Evolutionary conservation across 495 filamentous ascomycete species (phyloP).

Genomic region (Penicillium argentinense): DNA sequence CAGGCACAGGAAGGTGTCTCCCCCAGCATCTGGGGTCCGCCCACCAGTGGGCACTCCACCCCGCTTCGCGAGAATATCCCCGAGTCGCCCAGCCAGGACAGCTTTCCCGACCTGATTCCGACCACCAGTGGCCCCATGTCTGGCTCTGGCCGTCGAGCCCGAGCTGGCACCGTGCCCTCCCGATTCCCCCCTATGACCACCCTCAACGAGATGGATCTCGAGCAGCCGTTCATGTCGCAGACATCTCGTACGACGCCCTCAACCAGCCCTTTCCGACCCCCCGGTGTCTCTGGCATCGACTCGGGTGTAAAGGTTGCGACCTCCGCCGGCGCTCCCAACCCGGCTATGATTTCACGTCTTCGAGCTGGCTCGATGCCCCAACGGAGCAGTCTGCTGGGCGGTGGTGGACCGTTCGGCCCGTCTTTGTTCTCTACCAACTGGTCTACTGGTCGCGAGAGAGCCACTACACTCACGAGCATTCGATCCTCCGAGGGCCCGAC

Average conservation of each 20-base stretch:
- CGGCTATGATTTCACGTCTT: conserved; percentile 79
- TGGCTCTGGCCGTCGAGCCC: conserved; percentile 66
- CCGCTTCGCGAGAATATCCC: conserved; percentile 96
- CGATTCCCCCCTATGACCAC: conserved; percentile 76
- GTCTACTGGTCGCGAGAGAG: conserved; percentile 71
- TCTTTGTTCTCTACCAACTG: conserved; percentile 89
- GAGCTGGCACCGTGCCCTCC: conserved; percentile 96
- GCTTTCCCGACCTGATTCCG: conserved; percentile 86
- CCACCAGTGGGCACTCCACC: conserved; percentile 92
- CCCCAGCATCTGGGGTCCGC: conserved; percentile 89
- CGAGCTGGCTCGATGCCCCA: conserved; percentile 96
- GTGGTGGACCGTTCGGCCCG: conserved; percentile 77
- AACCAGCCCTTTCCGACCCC: conserved; percentile 83
- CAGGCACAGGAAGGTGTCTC: conserved; percentile 93
- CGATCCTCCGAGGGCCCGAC: conserved; percentile 83
- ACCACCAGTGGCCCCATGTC: conserved; percentile 56
- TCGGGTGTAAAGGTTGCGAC: conserved; percentile 48
- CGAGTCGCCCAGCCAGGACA: conserved; percentile 92
- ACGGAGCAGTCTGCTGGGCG: conserved; percentile 62
- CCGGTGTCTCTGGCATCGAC: conserved; percentile 71
- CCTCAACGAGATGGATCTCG: conserved; percentile 56
- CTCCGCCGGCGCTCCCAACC: conserved; percentile 47
- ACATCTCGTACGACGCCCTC: conserved; percentile 87
- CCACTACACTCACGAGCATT: conserved; percentile 84
- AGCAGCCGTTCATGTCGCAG: conserved; percentile 70